Conservation (phyloP, 768 basidiomycete genomes). For the Scleroderma bovista region DNA sequence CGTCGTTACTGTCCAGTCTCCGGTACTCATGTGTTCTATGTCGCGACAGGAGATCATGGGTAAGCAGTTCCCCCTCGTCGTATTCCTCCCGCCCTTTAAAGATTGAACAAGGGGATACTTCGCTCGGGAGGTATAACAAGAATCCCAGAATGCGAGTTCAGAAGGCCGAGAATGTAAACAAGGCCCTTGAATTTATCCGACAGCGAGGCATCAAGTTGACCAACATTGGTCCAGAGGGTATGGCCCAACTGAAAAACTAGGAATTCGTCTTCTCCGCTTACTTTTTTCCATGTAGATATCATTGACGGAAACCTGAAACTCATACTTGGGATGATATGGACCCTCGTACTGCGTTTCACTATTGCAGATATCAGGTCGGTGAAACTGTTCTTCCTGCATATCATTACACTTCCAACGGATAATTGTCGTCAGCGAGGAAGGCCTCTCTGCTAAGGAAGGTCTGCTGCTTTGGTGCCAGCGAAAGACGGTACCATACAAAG, state of each 20-base stretch:
- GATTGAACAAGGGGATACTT: slow-evolving; percentile 61
- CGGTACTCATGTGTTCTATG: slow-evolving; percentile 3
- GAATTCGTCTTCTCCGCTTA: slow-evolving; percentile 2
- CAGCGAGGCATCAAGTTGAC: slow-evolving; percentile 92
- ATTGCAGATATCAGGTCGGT: slow-evolving; percentile 95
- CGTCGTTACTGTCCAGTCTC: background rate
- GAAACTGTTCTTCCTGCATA: background rate
- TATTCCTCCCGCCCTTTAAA: slow-evolving; percentile 6
- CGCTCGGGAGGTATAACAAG: slow-evolving; percentile 93
- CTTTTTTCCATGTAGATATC: slow-evolving; percentile 60
- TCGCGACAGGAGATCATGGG: slow-evolving; percentile 90
- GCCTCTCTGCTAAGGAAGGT: slow-evolving; percentile 97
- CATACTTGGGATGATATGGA: slow-evolving; percentile 99
- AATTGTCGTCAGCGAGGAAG: slow-evolving; percentile 71
- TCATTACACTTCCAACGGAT: slow-evolving; percentile 6
- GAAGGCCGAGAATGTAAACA: slow-evolving; percentile 97
- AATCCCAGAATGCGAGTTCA: slow-evolving; percentile 89
- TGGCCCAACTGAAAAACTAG: slow-evolving; percentile 2
- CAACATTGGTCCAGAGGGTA: slow-evolving; percentile 96
- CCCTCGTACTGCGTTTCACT: slow-evolving; percentile 92
- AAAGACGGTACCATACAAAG: slow-evolving; percentile 86
- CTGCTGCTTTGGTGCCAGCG: slow-evolving; percentile 97
- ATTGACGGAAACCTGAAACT: slow-evolving; percentile 99
- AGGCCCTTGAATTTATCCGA: slow-evolving; percentile 92
- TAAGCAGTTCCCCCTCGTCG: slow-evolving; percentile 22